Evolutionary conservation across 2,329 filamentous ascomycete species (phyloP).

Genomic region (Alternaria sp.): DNA sequence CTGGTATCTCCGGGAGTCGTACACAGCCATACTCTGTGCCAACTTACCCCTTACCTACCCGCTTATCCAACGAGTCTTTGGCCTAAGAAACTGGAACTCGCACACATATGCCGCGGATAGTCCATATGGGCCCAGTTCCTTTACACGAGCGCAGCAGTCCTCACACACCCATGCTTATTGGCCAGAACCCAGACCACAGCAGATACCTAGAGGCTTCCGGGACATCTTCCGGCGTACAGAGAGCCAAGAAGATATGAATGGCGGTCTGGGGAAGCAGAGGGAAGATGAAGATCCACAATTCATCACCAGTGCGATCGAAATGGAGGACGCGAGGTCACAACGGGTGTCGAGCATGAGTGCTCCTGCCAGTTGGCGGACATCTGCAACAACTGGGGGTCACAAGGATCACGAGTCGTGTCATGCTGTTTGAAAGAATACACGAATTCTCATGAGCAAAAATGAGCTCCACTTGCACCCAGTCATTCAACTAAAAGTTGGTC

Average conservation of each 20-base stretch:
- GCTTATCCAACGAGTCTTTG: constrained; percentile 61
- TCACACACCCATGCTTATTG: constrained; percentile 19
- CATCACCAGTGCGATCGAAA: constrained; percentile 39
- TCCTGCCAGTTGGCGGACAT: constrained; percentile 25
- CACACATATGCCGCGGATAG: constrained; percentile 27
- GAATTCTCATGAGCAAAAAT: constrained; percentile 8
- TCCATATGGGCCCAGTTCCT: constrained; percentile 8
- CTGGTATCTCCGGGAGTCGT: constrained; percentile 67
- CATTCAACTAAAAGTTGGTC: background rate
- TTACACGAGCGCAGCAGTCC: constrained; percentile 10
- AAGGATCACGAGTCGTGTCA: constrained; percentile 25
- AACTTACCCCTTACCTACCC: constrained; percentile 69
- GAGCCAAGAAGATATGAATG: constrained; percentile 36
- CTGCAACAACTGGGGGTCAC: constrained; percentile 17
- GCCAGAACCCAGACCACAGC: constrained; percentile 23
- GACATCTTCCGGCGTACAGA: constrained; percentile 29
- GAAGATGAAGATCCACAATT: constrained; percentile 30
- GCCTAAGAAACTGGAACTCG: constrained; percentile 44
- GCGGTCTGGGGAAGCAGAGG: constrained; percentile 26
- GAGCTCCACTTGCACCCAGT: constrained; percentile 11
- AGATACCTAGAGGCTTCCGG: constrained; percentile 25
- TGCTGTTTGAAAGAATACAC: constrained; percentile 17
- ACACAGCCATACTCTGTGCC: constrained; percentile 67
- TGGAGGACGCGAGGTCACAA: constrained; percentile 29
- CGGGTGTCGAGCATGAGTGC: constrained; percentile 21